phyloP scores from a whole-genome alignment of 257 asterid genomes.

The Solanum habrochaites region DNA sequence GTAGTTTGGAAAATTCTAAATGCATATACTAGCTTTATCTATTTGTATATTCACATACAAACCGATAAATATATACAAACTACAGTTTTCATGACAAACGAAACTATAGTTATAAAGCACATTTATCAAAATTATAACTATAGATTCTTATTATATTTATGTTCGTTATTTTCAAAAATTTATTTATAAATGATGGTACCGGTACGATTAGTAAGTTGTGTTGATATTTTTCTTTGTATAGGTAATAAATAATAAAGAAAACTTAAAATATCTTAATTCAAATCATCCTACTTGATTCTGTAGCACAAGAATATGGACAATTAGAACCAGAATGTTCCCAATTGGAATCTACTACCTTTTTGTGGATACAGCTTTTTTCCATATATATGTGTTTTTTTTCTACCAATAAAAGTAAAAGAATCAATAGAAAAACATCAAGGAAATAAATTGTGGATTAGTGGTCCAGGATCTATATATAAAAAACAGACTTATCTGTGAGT shows the following conservation, averaged over 20 bases:
- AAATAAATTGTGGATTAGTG: not conserved
- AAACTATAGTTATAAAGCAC: fast-evolving
- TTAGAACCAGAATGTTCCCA: not conserved
- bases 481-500: not conserved
- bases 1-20: too few species aligned
- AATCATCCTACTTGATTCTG: not conserved
- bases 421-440: not conserved
- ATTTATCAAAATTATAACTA: too few species aligned
- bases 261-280: not conserved
- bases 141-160: too few species aligned
- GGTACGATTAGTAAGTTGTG: not conserved
- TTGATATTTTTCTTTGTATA: not conserved
- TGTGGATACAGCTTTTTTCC: not conserved
- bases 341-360: not conserved
- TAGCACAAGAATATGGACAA: not conserved
- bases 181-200: not conserved
- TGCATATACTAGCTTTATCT: too few species aligned
- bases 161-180: too few species aligned
- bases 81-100: too few species aligned
- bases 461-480: not conserved
- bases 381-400: not conserved
- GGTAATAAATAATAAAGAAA: not conserved
- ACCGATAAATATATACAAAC: too few species aligned
- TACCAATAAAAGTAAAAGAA: not conserved
- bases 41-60: too few species aligned